Evolutionary conservation across 78 protist genomes (phyloP), one percentile per base, ranked within the genome.

Genomic region (Dictyostelium intermedium): DNA sequence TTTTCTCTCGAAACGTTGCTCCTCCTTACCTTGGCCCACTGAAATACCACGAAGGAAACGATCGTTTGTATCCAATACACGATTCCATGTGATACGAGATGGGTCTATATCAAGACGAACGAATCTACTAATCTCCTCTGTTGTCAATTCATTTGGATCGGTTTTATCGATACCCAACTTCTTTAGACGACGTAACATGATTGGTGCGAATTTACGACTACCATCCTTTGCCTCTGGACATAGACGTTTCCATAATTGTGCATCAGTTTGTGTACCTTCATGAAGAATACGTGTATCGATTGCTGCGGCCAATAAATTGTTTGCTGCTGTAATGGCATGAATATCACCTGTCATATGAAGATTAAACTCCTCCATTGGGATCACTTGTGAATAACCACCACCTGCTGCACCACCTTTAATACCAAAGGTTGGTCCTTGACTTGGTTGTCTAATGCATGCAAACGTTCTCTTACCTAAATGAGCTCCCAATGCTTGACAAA

Each of bases 271-370:
- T 18, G 99, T 97, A 20, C 34, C 32, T 76, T 99, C 99, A 56
- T 98, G 99, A 47, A 98, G 96, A 60, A 94, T 83, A 61, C 99
- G 93, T 13, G 99, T 79, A 85, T 99, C 99, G 76, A 99, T 97
- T 66, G 99, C 99, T 1, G 99, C 99, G 1, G 99, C 98, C 5
- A 97, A 78, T 43, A 98, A 73, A 87, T 99, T 99, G 96, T 98
- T 98, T 27, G 99, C 99, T 5, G 99, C 99, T 1, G 99, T 97
- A 89, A 99, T 98, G 27, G 99, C 99, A 89, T 99, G 99, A 85
- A 99, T 99, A 91, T 99, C 99, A 53, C 99, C 99, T 5, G 99
- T 99, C 50, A 98, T 79, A 81, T 98, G 99, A 43, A 99, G 92
- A 91, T 99, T 99, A 91, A 99, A 98, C 72, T 98, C 99, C 56